These are phyloP conservation scores for Mycena epipterygia DNA, from an alignment of 768 basidiomycete species.

Conservation along the genomic window DNA sequence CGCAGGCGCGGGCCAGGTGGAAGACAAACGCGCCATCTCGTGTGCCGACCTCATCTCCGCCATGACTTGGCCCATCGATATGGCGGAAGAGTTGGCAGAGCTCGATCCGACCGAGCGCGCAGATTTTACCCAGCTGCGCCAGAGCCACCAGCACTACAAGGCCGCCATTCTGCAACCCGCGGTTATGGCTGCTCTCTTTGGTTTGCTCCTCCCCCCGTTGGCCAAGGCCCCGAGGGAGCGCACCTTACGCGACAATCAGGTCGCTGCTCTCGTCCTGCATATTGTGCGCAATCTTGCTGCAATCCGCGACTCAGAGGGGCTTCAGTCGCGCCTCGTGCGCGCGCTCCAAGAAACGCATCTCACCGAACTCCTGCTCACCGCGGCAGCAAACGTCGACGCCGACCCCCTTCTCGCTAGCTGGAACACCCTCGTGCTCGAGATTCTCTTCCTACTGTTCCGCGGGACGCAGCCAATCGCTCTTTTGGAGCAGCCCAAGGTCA, in stretches of 20 bases:
- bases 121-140: slow-evolving; percentile 89
- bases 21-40: slow-evolving; percentile 86
- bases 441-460: no score
- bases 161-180: slow-evolving; percentile 76
- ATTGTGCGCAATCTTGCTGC: slow-evolving; percentile 94
- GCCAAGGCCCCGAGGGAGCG: slow-evolving; percentile 79
- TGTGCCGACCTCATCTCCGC: slow-evolving; percentile 95
- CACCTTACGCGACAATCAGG: slow-evolving; percentile 83
- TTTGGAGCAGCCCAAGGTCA: slow-evolving; percentile 76
- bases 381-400: slow-evolving; percentile 82
- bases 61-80: slow-evolving; percentile 99
- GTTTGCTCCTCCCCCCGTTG: slow-evolving; percentile 84
- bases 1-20: slow-evolving; percentile 79
- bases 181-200: slow-evolving; percentile 79
- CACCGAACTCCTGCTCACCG: no score
- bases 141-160: slow-evolving; percentile 93
- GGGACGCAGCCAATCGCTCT: slow-evolving; percentile 74
- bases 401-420: slow-evolving; percentile 87
- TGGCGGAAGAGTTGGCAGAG: slow-evolving; percentile 94
- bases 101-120: slow-evolving; percentile 83
- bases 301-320: slow-evolving; percentile 79
- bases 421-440: slow-evolving; percentile 94
- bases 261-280: slow-evolving; percentile 91
- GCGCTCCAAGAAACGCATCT: no score
- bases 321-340: no score